These are phyloP conservation scores for Phylloporus sp. DNA, from an alignment of 1,284 basidiomycete species.

Conservation along the genomic window DNA sequence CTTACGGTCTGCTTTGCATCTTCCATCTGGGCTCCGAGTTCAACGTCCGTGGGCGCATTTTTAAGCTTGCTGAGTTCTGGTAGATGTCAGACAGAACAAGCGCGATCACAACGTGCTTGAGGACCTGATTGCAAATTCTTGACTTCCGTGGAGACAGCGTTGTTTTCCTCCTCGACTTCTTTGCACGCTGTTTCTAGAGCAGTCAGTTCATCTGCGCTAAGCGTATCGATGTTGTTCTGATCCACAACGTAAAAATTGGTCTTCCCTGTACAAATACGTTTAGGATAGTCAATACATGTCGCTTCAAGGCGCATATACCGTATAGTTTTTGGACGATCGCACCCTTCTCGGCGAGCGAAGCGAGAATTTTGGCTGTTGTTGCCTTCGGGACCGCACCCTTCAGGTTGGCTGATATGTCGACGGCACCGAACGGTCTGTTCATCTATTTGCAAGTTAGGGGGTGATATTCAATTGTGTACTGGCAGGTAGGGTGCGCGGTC, in stretches of 20 bases:
- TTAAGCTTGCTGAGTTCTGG: slow-evolving; percentile 73
- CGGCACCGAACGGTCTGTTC: slow-evolving; percentile 81
- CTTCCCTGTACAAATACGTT: slow-evolving; percentile 63
- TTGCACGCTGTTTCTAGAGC: slow-evolving; percentile 64
- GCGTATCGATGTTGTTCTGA: slow-evolving; percentile 68
- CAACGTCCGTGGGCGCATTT: slow-evolving; percentile 70
- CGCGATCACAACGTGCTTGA: background rate
- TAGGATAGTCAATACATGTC: slow-evolving; percentile 5
- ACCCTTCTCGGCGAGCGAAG: slow-evolving; percentile 78
- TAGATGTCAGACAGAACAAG: slow-evolving; percentile 14
- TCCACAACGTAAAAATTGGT: slow-evolving; percentile 85
- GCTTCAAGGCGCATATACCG: slow-evolving; percentile 53
- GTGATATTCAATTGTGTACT: background rate
- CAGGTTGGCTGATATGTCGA: slow-evolving; percentile 87
- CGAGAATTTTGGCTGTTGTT: slow-evolving; percentile 82
- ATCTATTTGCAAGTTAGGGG: slow-evolving; percentile 51
- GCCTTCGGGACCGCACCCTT: slow-evolving; percentile 86
- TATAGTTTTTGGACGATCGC: slow-evolving; percentile 79
- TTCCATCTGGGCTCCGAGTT: slow-evolving; percentile 61
- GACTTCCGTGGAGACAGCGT: slow-evolving; percentile 56
- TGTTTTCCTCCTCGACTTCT: slow-evolving; percentile 67
- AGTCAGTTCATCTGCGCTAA: slow-evolving; percentile 66
- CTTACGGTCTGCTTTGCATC: slow-evolving; percentile 54
- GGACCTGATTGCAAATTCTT: slow-evolving; percentile 40
- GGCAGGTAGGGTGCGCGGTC: background rate